These are phyloP conservation scores for Elaeagnus macrophylla DNA, from an alignment of 306 rosid genomes.

Conservation along the genomic window DNA sequence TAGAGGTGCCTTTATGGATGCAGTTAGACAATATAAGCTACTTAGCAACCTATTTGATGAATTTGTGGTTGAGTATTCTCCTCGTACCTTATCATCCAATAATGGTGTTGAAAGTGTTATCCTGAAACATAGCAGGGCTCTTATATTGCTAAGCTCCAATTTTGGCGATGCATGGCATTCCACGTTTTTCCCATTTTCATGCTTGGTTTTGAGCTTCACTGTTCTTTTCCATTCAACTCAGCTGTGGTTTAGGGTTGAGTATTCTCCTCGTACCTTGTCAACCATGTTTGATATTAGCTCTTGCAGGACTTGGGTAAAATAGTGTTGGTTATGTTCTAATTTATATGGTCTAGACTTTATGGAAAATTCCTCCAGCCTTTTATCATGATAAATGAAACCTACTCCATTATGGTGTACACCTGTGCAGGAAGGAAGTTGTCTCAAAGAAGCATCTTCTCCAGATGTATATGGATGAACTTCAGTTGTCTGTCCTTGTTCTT, in stretches of 20 bases:
- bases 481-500: constrained; percentile 62
- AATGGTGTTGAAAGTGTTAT: constrained; percentile 33
- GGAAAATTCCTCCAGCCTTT: background rate
- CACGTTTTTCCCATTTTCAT: constrained; percentile 37
- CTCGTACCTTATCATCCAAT: constrained; percentile 21
- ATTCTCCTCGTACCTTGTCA: no score
- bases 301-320: background rate
- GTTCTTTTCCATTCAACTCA: no score
- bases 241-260: no score
- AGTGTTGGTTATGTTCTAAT: background rate
- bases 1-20: constrained; percentile 41
- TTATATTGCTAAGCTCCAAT: constrained; percentile 71
- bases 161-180: constrained; percentile 82
- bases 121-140: constrained; percentile 64
- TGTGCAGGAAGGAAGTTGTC: constrained; percentile 51
- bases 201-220: background rate
- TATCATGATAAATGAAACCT: constrained; percentile 1
- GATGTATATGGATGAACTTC: constrained; percentile 52
- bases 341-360: background rate
- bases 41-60: constrained; percentile 19
- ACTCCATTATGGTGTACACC: constrained; percentile 5
- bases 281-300: no score
- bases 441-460: constrained; percentile 36
- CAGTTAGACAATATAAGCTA: constrained; percentile 37
- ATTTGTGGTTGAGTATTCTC: constrained; percentile 12